Evolutionary conservation across 2,329 filamentous ascomycete genomes (phyloP), one percentile per base, ranked within the genome.

Genomic region (Xylariales sp.): DNA sequence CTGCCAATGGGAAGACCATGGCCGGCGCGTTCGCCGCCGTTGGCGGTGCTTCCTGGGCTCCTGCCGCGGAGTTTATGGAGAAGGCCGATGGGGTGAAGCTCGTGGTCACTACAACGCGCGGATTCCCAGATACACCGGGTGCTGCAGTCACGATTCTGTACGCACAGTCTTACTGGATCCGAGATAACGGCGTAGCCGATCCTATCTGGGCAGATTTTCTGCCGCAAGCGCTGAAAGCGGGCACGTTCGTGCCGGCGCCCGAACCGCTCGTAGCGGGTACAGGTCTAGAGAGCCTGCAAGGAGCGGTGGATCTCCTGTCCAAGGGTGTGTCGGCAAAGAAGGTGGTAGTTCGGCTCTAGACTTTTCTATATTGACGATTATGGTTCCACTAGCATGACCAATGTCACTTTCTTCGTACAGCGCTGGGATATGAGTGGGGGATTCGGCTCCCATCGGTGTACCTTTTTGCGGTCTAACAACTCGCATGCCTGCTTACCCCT

Each of bases 261-360:
- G 52, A 61, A 27, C 57, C 66, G 2, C 29, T 54, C 17, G 46
- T 70, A 27, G 55, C 65, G 1, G 63, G 65, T 4, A 53, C 62
- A 4, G 68, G 69, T 8, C 43, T 72, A 14, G 63, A 63, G 32
- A 57, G 51, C 25, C 51, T 70, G 2, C 65, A 72, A 38, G 57
- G 54, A 6, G 68, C 55, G 1, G 40, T 70, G 20, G 59, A 68
- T 46, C 19, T 56, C 1, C 44, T 61, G 4, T 55, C 43, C 28
- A 55, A 59, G 33, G 65, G 66, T 3, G 61, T 69, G 2, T 66
- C 62, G 6, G 67, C 60, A 2, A 57, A 57, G 47, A 72, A 70
- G 46, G 18, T 69, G 17, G 64, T 70, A 13, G 57, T 67, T n/a
- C 31, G n/a, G n/a, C n/a, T n/a, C n/a, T n/a, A n/a, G n/a, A n/a